Conservation (phyloP, 768 basidiomycete species). For the Serendipita vermifera region DNA sequence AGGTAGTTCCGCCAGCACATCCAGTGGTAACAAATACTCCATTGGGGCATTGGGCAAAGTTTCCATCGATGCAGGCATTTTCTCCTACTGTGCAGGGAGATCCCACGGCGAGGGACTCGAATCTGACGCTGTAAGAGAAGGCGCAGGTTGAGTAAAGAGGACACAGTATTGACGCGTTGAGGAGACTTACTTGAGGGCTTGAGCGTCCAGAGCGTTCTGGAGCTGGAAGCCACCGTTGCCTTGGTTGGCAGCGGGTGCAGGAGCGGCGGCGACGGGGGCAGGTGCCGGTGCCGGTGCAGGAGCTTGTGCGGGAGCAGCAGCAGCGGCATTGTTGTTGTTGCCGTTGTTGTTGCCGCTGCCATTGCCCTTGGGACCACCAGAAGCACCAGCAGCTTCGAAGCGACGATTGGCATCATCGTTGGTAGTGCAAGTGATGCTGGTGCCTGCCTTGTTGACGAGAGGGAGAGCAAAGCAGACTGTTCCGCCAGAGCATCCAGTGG, state of each 20-base stretch:
- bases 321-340: not conserved
- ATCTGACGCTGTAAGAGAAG: no score
- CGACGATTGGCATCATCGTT: constrained; percentile 34
- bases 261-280: not conserved
- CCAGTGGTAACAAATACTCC: constrained; percentile 32
- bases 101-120: not conserved
- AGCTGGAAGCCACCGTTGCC: not conserved
- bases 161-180: not conserved
- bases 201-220: not conserved
- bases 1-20: constrained; percentile 25
- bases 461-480: constrained; percentile 30
- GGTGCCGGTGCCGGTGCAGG: not conserved
- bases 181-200: not conserved
- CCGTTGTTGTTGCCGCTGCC: not conserved
- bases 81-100: not conserved
- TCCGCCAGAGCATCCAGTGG: constrained; percentile 27
- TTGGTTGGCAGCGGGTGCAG: not conserved
- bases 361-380: constrained; percentile 30
- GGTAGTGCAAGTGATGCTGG: constrained; percentile 40
- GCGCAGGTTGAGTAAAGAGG: no score
- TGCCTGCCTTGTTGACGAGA: constrained; percentile 31
- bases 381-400: constrained; percentile 34
- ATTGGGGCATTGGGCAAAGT: constrained; percentile 41
- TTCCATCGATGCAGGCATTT: constrained; percentile 11
- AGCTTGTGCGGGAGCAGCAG: not conserved